Percentiles rank a stretch among this genome's conserved stretches.
These are phyloP conservation scores for Gossypium anomalum DNA, from an alignment of 345 rosid genomes.

Conservation along the genomic window DNA sequence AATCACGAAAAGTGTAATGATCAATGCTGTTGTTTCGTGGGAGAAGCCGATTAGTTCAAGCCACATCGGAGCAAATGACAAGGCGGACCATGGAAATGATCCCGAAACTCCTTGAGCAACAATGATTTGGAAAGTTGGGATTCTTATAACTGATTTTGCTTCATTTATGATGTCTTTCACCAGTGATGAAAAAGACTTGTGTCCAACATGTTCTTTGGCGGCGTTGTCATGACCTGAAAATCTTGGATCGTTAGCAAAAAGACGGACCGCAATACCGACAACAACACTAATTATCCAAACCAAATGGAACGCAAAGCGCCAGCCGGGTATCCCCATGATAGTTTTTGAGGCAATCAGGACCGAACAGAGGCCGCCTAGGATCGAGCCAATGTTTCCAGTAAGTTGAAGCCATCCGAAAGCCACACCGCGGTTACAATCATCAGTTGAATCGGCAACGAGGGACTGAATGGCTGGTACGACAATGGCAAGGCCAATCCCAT, in stretches of 20 bases:
- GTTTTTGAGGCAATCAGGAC: constrained; percentile 61
- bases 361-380: constrained; percentile 50
- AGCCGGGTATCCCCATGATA: constrained; percentile 64
- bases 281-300: constrained; percentile 53
- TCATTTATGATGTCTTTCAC: constrained; percentile 38
- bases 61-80: constrained; percentile 65
- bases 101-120: constrained; percentile 70
- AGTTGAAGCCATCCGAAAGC: constrained; percentile 83
- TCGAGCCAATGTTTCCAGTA: constrained; percentile 54
- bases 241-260: constrained; percentile 68
- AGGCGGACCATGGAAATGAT: constrained; percentile 59
- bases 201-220: constrained; percentile 16
- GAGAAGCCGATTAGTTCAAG: constrained; percentile 64
- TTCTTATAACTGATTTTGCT: constrained; percentile 47
- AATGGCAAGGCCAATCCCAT: constrained; percentile 64
- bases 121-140: constrained; percentile 60
- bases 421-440: constrained; percentile 66
- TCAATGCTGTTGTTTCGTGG: constrained; percentile 46
- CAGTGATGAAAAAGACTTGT: constrained; percentile 36
- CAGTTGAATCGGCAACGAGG: constrained; percentile 71
- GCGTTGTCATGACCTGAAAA: constrained; percentile 18
- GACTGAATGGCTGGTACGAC: constrained; percentile 59
- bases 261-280: constrained; percentile 52
- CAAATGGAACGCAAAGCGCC: constrained; percentile 73
- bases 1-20: constrained; percentile 35